phyloP scores from a whole-genome alignment of 805 yeast genomes.

The Wickerhamiella shivajii region DNA sequence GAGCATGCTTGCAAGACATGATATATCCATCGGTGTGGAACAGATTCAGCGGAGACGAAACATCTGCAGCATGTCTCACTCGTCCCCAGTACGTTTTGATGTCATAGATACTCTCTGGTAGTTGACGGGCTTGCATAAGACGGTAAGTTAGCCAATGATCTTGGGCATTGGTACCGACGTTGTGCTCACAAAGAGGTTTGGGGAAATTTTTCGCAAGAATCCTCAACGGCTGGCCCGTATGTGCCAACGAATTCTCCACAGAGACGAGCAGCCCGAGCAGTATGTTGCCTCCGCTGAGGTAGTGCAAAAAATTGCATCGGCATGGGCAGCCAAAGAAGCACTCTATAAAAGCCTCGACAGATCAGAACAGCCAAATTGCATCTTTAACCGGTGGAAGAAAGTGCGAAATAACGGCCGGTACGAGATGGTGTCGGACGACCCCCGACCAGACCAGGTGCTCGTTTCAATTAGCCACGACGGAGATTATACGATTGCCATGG shows the following conservation, averaged over 20 bases:
- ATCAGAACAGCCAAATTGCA: conserved; percentile 36
- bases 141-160: too few species aligned
- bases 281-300: conserved; percentile 8
- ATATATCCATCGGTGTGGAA: conserved; percentile 55
- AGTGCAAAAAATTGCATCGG: conserved; percentile 32
- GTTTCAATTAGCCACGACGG: conserved; percentile 53
- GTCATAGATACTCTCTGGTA: conserved; percentile 48
- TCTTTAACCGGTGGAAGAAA: conserved; percentile 36
- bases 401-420: conserved; percentile 9
- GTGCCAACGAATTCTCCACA: conserved; percentile 37
- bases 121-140: too few species aligned
- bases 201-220: conserved; percentile 26
- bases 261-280: conserved; percentile 30
- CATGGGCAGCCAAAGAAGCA: conserved; percentile 71
- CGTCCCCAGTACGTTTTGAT: conserved; percentile 81
- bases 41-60: conserved; percentile 81
- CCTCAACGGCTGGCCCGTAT: conserved; percentile 29
- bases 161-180: conserved; percentile 47
- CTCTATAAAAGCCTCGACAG: conserved; percentile 43
- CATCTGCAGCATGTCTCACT: conserved; percentile 84
- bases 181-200: conserved; percentile 34
- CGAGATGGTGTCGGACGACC: conserved; percentile 13
- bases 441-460: conserved; percentile 33
- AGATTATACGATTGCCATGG: conserved; percentile 42
- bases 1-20: conserved; percentile 43